These are phyloP conservation scores for Eustoma russellianum DNA, from an alignment of 257 asterid genomes.

Conservation along the genomic window DNA sequence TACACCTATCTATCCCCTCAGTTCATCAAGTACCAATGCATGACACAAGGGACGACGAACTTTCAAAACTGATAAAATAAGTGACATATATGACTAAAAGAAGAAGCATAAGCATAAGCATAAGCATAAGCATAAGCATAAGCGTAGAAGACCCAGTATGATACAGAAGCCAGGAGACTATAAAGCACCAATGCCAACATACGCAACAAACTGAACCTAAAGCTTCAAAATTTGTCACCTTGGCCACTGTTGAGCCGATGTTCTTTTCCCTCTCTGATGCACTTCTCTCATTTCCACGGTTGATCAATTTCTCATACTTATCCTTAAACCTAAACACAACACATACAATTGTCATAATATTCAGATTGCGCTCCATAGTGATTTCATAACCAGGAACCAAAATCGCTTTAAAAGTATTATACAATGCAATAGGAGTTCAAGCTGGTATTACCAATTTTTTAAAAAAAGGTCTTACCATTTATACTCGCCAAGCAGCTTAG, in stretches of 20 bases:
- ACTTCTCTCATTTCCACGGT: constrained; percentile 82
- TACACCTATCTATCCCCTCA: too few species aligned
- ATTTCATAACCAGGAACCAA: too few species aligned
- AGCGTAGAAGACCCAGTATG: too few species aligned
- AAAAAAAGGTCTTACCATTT: constrained; percentile 42
- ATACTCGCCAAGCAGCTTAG: constrained; percentile 83
- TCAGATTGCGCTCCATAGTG: too few species aligned
- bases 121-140: too few species aligned
- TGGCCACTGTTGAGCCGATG: constrained; percentile 79
- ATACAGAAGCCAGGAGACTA: too few species aligned
- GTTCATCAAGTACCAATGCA: too few species aligned
- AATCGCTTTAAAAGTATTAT: background rate
- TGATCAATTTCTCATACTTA: constrained; percentile 64
- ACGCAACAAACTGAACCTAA: background rate
- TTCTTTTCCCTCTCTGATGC: constrained; percentile 90
- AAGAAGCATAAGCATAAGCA: too few species aligned
- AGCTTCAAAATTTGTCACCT: constrained; percentile 34
- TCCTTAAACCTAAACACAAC: constrained; percentile 61
- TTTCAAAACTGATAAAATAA: too few species aligned
- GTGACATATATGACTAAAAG: too few species aligned
- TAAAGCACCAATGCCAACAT: background rate
- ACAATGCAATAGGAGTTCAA: constrained; percentile 3
- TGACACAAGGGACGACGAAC: too few species aligned
- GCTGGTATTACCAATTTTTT: constrained; percentile 53
- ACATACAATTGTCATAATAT: background rate